Evolutionary conservation across 2,329 filamentous ascomycete genomes (phyloP).

Genomic region (Apiospora saccharicola): DNA sequence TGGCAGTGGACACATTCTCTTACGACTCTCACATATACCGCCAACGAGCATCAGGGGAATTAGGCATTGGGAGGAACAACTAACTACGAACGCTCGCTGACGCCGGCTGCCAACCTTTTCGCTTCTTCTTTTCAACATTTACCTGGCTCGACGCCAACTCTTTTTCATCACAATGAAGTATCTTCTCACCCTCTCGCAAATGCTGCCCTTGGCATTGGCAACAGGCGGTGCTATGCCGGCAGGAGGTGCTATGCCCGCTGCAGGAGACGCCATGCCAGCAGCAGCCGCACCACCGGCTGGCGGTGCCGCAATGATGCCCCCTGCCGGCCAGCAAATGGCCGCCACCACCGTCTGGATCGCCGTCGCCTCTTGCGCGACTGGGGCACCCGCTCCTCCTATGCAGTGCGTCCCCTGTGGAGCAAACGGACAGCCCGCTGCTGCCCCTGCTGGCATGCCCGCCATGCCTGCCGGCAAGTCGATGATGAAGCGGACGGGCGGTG

Average conservation of each 20-base stretch:
- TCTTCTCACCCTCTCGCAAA: neutral
- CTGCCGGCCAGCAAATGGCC: neutral
- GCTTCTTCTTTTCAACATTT: neutral
- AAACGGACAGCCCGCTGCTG: neutral
- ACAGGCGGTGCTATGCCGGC: neutral
- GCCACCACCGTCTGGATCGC: neutral
- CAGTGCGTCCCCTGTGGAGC: neutral
- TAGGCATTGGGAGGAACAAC: neutral
- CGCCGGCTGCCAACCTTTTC: neutral
- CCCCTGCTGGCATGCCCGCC: neutral
- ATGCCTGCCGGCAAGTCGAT: neutral
- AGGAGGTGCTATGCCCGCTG: neutral
- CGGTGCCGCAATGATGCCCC: neutral
- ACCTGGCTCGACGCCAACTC: constrained; percentile 8
- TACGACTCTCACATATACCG: neutral
- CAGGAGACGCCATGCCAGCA: neutral
- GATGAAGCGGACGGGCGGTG: neutral
- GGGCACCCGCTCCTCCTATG: neutral
- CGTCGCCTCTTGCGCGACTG: neutral
- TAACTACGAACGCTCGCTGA: neutral
- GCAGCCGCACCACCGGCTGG: neutral
- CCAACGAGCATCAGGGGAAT: neutral
- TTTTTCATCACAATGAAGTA: neutral
- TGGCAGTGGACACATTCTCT: constrained; percentile 16
- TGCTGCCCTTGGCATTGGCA: neutral